Conservation (phyloP, 805 yeast genomes). For the Saccharomyces mikatae region DNA sequence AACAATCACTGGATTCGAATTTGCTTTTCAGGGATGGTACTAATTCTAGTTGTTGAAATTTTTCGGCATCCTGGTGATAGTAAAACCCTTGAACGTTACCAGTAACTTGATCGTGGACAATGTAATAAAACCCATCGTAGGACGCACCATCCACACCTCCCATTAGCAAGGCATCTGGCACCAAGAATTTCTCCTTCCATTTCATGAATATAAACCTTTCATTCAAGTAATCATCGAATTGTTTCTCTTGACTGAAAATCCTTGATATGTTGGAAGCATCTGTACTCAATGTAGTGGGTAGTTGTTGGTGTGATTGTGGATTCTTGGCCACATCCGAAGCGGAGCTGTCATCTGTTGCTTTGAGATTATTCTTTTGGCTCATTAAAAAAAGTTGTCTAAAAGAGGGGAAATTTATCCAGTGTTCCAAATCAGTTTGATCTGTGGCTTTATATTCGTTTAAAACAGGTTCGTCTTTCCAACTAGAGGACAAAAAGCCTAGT, state of each 20-base stretch:
- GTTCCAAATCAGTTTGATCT: slow-evolving; percentile 50
- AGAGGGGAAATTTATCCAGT: slow-evolving; percentile 53
- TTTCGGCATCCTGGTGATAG: slow-evolving; percentile 72
- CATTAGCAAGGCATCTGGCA: slow-evolving; percentile 59
- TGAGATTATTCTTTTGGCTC: background rate
- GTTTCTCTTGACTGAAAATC: slow-evolving; percentile 8
- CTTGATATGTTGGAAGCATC: slow-evolving; percentile 7
- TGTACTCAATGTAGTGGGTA: background rate
- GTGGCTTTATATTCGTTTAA: slow-evolving; percentile 45
- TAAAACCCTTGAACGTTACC: slow-evolving; percentile 77
- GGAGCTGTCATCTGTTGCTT: background rate
- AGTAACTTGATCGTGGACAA: slow-evolving; percentile 67
- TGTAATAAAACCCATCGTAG: slow-evolving; percentile 86
- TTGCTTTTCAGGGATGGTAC: slow-evolving; percentile 17
- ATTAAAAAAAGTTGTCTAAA: slow-evolving; percentile 30
- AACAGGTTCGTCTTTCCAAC: slow-evolving; percentile 22
- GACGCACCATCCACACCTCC: slow-evolving; percentile 55
- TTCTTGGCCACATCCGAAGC: background rate
- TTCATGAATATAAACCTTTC: slow-evolving; percentile 69
- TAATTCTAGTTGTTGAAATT: slow-evolving; percentile 65
- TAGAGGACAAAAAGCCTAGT: slow-evolving; percentile 25
- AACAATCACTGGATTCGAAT: slow-evolving; percentile 11
- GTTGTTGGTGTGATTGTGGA: background rate
- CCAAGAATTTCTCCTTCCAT: slow-evolving; percentile 86
- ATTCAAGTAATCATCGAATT: slow-evolving; percentile 25